phyloP scores from a whole-genome alignment of 345 rosid genomes.

The Salix suchowensis region DNA sequence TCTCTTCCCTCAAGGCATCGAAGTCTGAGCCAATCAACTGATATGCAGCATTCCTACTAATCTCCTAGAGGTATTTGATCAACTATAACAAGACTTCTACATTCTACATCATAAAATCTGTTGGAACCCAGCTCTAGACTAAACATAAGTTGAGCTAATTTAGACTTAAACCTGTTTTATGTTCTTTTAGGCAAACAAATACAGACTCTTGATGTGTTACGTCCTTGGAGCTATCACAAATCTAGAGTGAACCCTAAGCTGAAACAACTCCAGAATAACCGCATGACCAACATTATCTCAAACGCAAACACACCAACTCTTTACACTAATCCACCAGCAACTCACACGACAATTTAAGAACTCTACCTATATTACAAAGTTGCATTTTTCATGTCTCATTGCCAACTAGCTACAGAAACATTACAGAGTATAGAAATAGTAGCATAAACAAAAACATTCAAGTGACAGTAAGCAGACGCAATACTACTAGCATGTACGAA shows the following conservation, averaged over 20 bases:
- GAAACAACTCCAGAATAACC: background rate
- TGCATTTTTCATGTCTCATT: background rate
- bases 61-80: background rate
- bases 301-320: background rate
- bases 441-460: background rate
- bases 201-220: background rate
- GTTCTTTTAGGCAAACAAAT: background rate
- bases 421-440: background rate
- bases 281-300: background rate
- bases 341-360: background rate
- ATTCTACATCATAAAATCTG: background rate
- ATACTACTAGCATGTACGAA: background rate
- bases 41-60: background rate
- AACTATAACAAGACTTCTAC: background rate
- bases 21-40: background rate
- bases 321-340: background rate
- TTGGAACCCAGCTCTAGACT: background rate
- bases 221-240: background rate
- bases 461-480: background rate
- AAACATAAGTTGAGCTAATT: background rate
- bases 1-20: background rate
- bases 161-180: background rate
- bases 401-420: background rate
- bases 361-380: background rate
- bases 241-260: no score